Base-by-base conservation (phyloP, 1,139 yeast species). In the Torulaspora pretoriensis region DNA sequence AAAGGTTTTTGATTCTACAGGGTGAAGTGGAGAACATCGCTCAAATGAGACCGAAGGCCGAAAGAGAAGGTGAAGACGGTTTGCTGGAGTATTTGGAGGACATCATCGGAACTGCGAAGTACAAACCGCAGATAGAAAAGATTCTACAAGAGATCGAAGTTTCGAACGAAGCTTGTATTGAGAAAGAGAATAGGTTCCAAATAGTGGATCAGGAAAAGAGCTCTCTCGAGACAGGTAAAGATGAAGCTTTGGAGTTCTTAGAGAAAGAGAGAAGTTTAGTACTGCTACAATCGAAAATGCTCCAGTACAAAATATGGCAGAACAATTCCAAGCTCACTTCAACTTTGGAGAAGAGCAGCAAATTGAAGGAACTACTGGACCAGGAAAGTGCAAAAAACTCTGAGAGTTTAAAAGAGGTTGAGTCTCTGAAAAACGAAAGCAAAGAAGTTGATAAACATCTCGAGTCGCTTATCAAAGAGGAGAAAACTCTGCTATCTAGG, bases 1-100 rank as follows among this genome's bases (percentile, higher is more conserved):
- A 94, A 61, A 73, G 99, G 55, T 94, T 94, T 59, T 73, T 94
- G 55, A 94, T 94, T 60, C 71, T 94, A 36, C 99, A 94, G 68
- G 99, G 99, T 59, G 99, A 94, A 64, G 98, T 94, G 31, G 99
- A 94, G 67, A 84, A 92, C 47, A 94, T 94, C 61, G 97, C 98
- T 0, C 97, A 92, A 64, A 94, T 94, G 99, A 90, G 90, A 61
- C 86, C 98, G 8, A 92, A 92, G 61, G 97, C 97, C 0, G 97
- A 92, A 58, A 78, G 75, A 42, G 96, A 89, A 46, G 81, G 80
- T 54, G 98, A 92, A 56, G 98, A 92, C 62, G 99, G 99, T 0
- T 70, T 94, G 28, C 68, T 94, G 38, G 99, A 94, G 60, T 94
- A 92, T 63, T 69, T 94, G 49, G 99, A 94, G 62, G 98, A 94